These are phyloP conservation scores for Pulveroboletus sp. DNA, from an alignment of 768 basidiomycete species.

Conservation along the genomic window DNA sequence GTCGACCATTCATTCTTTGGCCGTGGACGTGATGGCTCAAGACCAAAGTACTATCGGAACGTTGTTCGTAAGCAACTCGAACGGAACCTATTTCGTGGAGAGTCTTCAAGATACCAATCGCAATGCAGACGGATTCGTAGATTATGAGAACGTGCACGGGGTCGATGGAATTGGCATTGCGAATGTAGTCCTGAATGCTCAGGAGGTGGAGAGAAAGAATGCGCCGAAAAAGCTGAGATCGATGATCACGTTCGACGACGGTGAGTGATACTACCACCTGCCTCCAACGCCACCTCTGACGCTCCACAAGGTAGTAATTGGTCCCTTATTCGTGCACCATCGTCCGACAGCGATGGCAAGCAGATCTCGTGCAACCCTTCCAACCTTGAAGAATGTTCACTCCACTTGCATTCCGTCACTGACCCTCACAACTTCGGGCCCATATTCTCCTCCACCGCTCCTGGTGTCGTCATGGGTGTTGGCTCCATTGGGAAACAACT, in stretches of 20 bases:
- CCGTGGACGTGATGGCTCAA: conserved; percentile 86
- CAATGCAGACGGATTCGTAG: conserved; percentile 84
- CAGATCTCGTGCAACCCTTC: conserved; percentile 58
- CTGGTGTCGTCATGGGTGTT: conserved; percentile 95
- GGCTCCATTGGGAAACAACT: conserved; percentile 76
- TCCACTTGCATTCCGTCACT: conserved; percentile 93
- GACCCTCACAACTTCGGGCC: conserved; percentile 90
- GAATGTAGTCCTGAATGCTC: conserved; percentile 79
- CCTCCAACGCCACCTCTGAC: not conserved
- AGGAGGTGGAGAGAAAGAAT: conserved; percentile 72
- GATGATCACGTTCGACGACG: conserved; percentile 87
- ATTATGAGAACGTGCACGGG: conserved; percentile 85
- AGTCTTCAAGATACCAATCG: conserved; percentile 90
- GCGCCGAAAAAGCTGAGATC: conserved; percentile 73
- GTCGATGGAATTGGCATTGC: conserved; percentile 89
- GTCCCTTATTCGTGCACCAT: conserved; percentile 59
- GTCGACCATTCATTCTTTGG: conserved; percentile 87
- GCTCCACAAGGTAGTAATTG: conserved; percentile 60
- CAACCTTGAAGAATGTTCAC: conserved; percentile 61
- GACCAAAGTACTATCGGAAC: conserved; percentile 71
- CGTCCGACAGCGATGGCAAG: conserved; percentile 55
- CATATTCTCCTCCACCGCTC: conserved; percentile 91
- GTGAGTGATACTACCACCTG: conserved; percentile 27
- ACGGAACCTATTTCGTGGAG: conserved; percentile 93
- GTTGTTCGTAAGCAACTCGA: conserved; percentile 91